Evolutionary conservation across 495 filamentous ascomycete genomes (phyloP), one percentile per base, ranked within the genome.

Genomic region (Ascodesmis nigricans): DNA sequence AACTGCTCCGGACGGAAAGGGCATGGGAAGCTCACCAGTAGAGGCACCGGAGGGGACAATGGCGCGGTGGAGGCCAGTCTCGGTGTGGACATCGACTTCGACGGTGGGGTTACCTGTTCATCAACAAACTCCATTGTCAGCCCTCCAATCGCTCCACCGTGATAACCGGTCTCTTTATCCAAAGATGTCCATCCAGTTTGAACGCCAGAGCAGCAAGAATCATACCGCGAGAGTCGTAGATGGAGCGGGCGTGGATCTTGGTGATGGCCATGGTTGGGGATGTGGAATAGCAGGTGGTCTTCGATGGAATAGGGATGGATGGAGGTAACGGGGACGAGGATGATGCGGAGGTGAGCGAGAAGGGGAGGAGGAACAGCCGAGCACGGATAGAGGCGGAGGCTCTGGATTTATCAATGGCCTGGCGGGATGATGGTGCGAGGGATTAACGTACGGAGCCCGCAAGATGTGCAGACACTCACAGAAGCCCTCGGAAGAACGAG

Each of bases 1-100:
- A 28, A n/a, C n/a, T n/a, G n/a, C n/a, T n/a, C n/a, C n/a, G n/a
- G n/a, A n/a, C n/a, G n/a, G n/a, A 40, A 9, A n/a, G 25, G 21
- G 40, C 20, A 25, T 38, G 26, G 21, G 29, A 38, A 26, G 69
- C 70, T 50, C 54, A 87, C 80, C 82, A 50, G 87, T 93, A 47
- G 87, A 95, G 53, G 87, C 87, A 57, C 90, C 87, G 37, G 87
- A 93, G 46, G 87, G 87, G 44, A 99, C 90, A 59, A 95, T 95
- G 57, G 87, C 87, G 54, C 90, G 81, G 72, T 95, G 83, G 25
- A 99, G 73, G 49, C 90, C 90, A 48, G 75, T 84, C 10, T 49
- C 46, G 44, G 84, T 95, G 60, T 90, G 75, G 54, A 99, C 71
- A 56, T 95, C 90, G 45, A 95, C 90, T 62, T 80, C 75, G n/a